Percentiles rank a stretch among this genome's conserved stretches.
These are phyloP conservation scores for Trichoderma semiorbis DNA, from an alignment of 2,329 filamentous ascomycete genomes.

Conservation along the genomic window DNA sequence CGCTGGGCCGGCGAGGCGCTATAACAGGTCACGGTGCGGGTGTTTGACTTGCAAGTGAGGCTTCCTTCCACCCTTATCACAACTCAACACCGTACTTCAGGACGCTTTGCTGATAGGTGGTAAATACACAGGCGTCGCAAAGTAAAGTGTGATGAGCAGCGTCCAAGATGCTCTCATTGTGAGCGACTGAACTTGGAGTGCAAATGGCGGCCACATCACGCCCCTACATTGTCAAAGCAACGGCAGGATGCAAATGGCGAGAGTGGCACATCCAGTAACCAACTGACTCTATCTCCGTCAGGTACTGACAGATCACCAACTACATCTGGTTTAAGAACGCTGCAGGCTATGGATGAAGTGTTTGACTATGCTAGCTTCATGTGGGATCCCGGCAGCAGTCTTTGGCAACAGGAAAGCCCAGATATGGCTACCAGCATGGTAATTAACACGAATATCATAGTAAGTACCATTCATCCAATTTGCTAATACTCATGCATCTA, in stretches of 20 bases:
- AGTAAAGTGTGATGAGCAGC: slow-evolving; percentile 40
- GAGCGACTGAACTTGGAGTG: slow-evolving; percentile 51
- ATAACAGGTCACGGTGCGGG: slow-evolving; percentile 12
- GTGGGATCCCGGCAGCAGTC: slow-evolving; percentile 39
- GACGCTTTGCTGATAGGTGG: background rate
- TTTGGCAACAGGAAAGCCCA: slow-evolving; percentile 24
- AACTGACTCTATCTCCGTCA: slow-evolving; percentile 28
- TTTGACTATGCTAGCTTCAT: slow-evolving; percentile 49
- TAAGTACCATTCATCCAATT: slow-evolving; percentile 18
- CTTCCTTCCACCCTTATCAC: background rate
- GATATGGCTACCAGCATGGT: background rate
- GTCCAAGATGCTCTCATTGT: slow-evolving; percentile 49
- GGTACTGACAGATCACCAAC: slow-evolving; percentile 29
- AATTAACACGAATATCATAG: slow-evolving; percentile 1
- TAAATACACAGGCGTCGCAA: slow-evolving; percentile 12
- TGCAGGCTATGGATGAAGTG: slow-evolving; percentile 39
- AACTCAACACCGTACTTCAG: fast-evolving
- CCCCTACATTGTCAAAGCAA: slow-evolving; percentile 13
- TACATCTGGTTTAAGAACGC: slow-evolving; percentile 26
- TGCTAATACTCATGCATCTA: background rate
- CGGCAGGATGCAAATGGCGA: slow-evolving; percentile 24
- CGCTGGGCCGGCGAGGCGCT: background rate
- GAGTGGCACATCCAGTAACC: slow-evolving; percentile 16
- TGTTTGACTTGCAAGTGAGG: slow-evolving; percentile 18
- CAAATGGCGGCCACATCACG: slow-evolving; percentile 40